Conservation (phyloP, 257 asterid genomes). For the Rauvolfia tetraphylla region DNA sequence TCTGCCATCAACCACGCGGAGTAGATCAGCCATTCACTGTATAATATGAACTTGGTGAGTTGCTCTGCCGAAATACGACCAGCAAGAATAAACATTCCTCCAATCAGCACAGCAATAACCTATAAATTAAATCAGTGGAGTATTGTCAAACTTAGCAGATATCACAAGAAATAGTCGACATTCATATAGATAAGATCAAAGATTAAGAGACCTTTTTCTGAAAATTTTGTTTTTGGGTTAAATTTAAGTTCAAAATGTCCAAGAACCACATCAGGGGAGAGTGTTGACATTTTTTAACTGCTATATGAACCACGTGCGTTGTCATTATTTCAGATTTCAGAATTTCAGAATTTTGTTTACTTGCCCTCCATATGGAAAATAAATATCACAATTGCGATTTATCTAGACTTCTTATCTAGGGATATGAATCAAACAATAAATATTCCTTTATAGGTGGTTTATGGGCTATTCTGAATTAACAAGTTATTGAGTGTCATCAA, state of each 20-base stretch:
- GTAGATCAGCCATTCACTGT: conserved; percentile 98
- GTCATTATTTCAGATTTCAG: too few species aligned
- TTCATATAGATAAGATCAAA: background rate
- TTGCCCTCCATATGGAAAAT: background rate
- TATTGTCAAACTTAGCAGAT: conserved; percentile 1
- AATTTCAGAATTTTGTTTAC: background rate
- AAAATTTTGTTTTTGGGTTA: background rate
- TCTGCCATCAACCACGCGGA: conserved; percentile 99
- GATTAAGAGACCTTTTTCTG: background rate
- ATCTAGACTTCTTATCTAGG: background rate
- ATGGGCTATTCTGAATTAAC: background rate
- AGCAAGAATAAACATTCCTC: conserved; percentile 82
- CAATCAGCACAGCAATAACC: conserved; percentile 96
- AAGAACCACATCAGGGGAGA: background rate
- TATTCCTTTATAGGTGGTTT: background rate
- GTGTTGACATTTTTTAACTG: background rate
- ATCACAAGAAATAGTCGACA: background rate
- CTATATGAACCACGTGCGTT: background rate
- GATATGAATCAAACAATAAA: background rate
- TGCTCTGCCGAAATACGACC: conserved; percentile 96
- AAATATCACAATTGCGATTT: background rate
- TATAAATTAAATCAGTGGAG: conserved; percentile 23
- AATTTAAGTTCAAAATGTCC: background rate
- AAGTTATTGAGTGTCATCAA: background rate
- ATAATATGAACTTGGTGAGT: conserved; percentile 90